Base-by-base conservation (phyloP, 2,329 filamentous ascomycete species). In the Fusarium humuli region DNA sequence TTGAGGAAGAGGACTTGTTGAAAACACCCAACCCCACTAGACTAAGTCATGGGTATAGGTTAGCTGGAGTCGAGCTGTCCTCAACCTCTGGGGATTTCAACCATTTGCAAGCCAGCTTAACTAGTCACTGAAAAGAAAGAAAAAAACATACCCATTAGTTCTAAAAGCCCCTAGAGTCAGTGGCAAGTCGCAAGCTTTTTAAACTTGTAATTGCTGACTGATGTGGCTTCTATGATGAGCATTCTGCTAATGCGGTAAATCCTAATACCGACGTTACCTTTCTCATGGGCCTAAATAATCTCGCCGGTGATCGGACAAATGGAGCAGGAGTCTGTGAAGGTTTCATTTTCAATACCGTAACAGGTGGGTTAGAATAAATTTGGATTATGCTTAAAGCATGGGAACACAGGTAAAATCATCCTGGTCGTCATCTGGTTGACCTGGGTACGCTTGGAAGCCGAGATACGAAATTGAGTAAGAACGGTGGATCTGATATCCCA, bases 361-460 rank as follows among this genome's bases (percentile, higher is more conserved):
- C 6, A 7, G 18, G 34, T n/a, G 10, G 34, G 10, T 7, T 12
- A n/a, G 6, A n/a, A 0, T 0, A 12, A n/a, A n/a, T 7, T 37
- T 3, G 10, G 34, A 3, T 37, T n/a, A 37, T 37, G 34, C 34
- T 37, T 37, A n/a, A 37, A 37, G 34, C 10, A 37, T 18, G 10
- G 34, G 18, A n/a, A n/a, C 10, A n/a, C 34, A n/a, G 18, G 18
- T 18, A n/a, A 12, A 12, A n/a, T n/a, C 34, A 3, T n/a, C 18
- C 34, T 6, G 34, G 10, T 3, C 11, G 7, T n/a, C 4, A 37
- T 37, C 34, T 37, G 34, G 4, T 37, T 18, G 6, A 37, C 18
- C 18, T 2, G 34, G 6, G 2, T 37, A 3, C 3, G 6, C 13
- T 13, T 12, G 3, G 29, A 14, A 13, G 6, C 29, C 34, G 18